Evolutionary conservation across 495 filamentous ascomycete genomes (phyloP).

Genomic region (Talaromyces nanjingensis): DNA sequence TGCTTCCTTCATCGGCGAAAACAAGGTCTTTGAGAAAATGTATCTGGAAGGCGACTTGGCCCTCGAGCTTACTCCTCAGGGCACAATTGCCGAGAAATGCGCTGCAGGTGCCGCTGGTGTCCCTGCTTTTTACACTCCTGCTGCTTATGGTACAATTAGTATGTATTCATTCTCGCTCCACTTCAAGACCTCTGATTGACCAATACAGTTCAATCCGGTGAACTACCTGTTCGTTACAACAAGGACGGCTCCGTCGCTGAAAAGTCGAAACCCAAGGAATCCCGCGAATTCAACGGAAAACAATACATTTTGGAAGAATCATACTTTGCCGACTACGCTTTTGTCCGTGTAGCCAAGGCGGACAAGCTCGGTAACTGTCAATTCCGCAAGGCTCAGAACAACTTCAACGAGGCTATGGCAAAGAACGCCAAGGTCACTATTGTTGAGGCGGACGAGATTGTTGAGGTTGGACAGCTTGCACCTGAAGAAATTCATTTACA

Average conservation of each 20-base stretch:
- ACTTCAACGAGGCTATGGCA: conserved; percentile 93
- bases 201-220: conserved; percentile 61
- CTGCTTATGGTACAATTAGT: conserved; percentile 70
- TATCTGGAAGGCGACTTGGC: conserved; percentile 76
- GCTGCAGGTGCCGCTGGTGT: conserved; percentile 77
- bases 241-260: conserved; percentile 65
- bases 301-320: conserved; percentile 76
- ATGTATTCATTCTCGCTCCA: background rate
- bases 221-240: conserved; percentile 76
- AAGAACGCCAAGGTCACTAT: conserved; percentile 87
- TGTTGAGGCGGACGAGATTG: conserved; percentile 89
- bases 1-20: conserved; percentile 81
- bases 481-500: conserved; percentile 75
- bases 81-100: conserved; percentile 80
- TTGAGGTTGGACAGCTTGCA: conserved; percentile 76
- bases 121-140: conserved; percentile 86
- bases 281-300: conserved; percentile 78
- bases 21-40: conserved; percentile 81
- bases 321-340: conserved; percentile 79
- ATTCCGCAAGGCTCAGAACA: conserved; percentile 80
- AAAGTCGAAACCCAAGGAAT: conserved; percentile 71
- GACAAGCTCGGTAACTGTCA: conserved; percentile 89
- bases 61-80: conserved; percentile 82
- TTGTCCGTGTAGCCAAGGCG: conserved; percentile 80
- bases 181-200: background rate